Base-by-base conservation (phyloP, 371 early-diverging fungal species). In the Ordospora pajunii region DNA sequence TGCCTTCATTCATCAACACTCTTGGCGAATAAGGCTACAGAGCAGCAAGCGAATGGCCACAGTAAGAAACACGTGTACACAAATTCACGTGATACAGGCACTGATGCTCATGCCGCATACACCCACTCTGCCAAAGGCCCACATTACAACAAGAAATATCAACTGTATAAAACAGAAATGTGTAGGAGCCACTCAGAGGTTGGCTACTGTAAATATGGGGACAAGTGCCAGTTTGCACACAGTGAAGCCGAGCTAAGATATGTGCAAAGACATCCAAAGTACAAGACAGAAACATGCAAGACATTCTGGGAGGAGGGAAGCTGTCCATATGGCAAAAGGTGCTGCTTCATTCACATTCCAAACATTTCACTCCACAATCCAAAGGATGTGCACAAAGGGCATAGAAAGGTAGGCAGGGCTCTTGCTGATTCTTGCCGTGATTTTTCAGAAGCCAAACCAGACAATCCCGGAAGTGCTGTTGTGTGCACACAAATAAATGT, bases 211-310 rank as follows among this genome's bases (percentile, higher is more conserved):
- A 88, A 89, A 73, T 96, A 94, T 84, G 92, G 90, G 2, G 87
- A 86, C 25, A 91, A 91, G 84, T 96, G 97, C 84, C 92, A 94
- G 79, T 96, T 94, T 88, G 95, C 94, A 8, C 95, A 96, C 81
- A 88, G 89, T 11, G 63, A 77, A 19, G 71, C 82, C 27, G 95
- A 96, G 84, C 87, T 93, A 49, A 87, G 93, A 27, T 80, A 83
- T 27, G 88, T 93, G 1, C 86, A 87, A 58, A 89, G 95, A 42
- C 95, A 95, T 86, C 93, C 91, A 25, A 89, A 90, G 70, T 96
- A 96, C 87, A 95, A 94, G 84, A 84, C 93, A 11, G 89, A 90
- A 76, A 87, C 90, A 12, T 93, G 93, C 79, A 87, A 85, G 70
- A 88, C 88, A 17, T 89, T 88, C 78, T 89, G 87, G 86, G 87